phyloP scores from a whole-genome alignment of 805 yeast species.

The Suhomyces emberorum region DNA sequence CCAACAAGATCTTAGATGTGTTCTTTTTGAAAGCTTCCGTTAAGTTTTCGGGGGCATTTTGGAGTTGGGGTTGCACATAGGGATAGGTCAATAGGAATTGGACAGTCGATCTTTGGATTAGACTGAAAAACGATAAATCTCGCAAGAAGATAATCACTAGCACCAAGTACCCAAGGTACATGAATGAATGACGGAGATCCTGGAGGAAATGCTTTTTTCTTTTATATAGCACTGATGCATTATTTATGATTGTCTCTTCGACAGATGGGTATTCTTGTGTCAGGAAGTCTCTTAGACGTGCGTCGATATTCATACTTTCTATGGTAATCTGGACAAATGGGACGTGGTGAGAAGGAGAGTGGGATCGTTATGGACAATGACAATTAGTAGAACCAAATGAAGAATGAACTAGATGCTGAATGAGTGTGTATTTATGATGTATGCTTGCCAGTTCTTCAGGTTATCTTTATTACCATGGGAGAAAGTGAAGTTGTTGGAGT shows the following conservation, averaged over 20 bases:
- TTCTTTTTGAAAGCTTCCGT: slow-evolving; percentile 27
- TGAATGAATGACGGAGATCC: slow-evolving; percentile 32
- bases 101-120: too few species aligned
- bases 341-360: too few species aligned
- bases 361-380: too few species aligned
- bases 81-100: too few species aligned
- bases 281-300: slow-evolving; percentile 24
- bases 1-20: slow-evolving; percentile 25
- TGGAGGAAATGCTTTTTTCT: slow-evolving; percentile 39
- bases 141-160: slow-evolving; percentile 38
- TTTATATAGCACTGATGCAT: slow-evolving; percentile 39
- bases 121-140: slow-evolving; percentile 37
- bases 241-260: slow-evolving; percentile 40
- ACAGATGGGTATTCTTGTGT: slow-evolving; percentile 30
- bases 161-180: slow-evolving; percentile 33
- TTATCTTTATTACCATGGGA: too few species aligned
- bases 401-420: too few species aligned
- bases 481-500: too few species aligned
- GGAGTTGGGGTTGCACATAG: slow-evolving; percentile 29
- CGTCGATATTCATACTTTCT: slow-evolving; percentile 14
- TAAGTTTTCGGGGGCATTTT: too few species aligned
- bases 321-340: too few species aligned
- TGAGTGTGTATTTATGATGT: too few species aligned
- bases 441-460: too few species aligned
- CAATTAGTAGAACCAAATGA: too few species aligned